Evolutionary conservation across 345 rosid genomes (phyloP).

Genomic region (Eucalyptus victrix): DNA sequence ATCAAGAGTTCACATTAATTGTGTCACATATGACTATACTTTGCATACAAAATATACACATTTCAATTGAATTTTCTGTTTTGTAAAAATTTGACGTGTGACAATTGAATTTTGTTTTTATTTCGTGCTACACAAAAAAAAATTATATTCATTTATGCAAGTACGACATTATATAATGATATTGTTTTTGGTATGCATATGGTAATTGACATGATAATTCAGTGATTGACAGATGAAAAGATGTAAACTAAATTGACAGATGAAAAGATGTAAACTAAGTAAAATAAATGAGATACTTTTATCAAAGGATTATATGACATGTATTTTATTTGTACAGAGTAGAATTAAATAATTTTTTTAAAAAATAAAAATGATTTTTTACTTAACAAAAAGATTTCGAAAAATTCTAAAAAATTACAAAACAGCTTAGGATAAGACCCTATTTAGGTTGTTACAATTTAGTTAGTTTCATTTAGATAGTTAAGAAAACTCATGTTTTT

Average conservation of each 20-base stretch:
- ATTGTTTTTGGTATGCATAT: neutral
- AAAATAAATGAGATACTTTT: neutral
- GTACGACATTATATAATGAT: neutral
- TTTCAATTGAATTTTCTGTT: neutral
- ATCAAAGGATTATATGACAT: neutral
- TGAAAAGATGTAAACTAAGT: neutral
- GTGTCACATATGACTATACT: neutral
- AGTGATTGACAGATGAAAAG: neutral
- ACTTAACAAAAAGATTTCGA: too few species aligned
- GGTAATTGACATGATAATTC: neutral
- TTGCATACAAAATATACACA: neutral
- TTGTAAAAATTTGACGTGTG: neutral
- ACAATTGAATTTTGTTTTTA: neutral
- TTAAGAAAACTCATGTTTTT: too few species aligned
- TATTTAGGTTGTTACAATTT: too few species aligned
- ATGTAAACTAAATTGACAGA: neutral
- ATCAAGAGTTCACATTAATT: neutral
- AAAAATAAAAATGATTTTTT: too few species aligned
- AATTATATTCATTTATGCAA: neutral
- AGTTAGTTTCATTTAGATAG: too few species aligned
- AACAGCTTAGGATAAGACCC: too few species aligned
- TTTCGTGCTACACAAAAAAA: neutral
- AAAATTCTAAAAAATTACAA: too few species aligned
- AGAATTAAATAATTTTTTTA: too few species aligned
- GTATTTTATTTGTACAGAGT: neutral